Base-by-base conservation (phyloP, 331 rosid genomes). In the Acacia pycnantha region DNA sequence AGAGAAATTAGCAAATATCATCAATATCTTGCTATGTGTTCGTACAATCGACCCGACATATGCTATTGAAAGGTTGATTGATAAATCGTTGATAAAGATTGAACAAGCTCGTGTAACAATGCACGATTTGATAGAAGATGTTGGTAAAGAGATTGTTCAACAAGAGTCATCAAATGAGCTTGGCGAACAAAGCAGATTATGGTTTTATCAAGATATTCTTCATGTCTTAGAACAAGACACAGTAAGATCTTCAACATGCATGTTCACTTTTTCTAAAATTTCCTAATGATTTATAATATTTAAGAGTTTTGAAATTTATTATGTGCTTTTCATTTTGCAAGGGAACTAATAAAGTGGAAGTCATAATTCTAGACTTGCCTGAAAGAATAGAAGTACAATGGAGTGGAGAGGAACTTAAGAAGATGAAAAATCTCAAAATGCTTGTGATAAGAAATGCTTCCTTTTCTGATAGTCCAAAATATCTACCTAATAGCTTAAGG, bases 81-180 rank as follows among this genome's bases (percentile, higher is more conserved):
- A 56, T 56, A 56, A 22, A 56, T 56, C 15, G 0, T 13, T 56
- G 10, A 10, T 56, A 56, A 56, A 56, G 29, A 56, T 56, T 22
- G 14, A 56, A 56, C 11, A 22, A 9, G 29, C 11, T 56, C 29
- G 31, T 8, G 29, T 56, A 8, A 56, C 14, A n/a, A 56, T 56
- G 64, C 64, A 56, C 3, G 64, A 22, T 29, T 56, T 56, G 16
- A 51, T 80, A 4, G 81, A 66, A 74, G 78, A 86, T 21, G 66
- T 83, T 80, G 87, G 85, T 5, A 74, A n/a, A 6, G 61, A 66
- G 59, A 77, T 86, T 31, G 79, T 86, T 11, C 27, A 19, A 47
- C 53, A 47, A 47, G 53, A 47, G 1, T 47, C 53, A 47, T n/a
- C n/a, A n/a, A n/a, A n/a, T n/a, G n/a, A n/a, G n/a, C n/a, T n/a